Percentiles rank a stretch among this genome's conserved stretches.
Evolutionary conservation across 2,329 filamentous ascomycete genomes (phyloP).

Genomic region (Aspergillus tamarii): DNA sequence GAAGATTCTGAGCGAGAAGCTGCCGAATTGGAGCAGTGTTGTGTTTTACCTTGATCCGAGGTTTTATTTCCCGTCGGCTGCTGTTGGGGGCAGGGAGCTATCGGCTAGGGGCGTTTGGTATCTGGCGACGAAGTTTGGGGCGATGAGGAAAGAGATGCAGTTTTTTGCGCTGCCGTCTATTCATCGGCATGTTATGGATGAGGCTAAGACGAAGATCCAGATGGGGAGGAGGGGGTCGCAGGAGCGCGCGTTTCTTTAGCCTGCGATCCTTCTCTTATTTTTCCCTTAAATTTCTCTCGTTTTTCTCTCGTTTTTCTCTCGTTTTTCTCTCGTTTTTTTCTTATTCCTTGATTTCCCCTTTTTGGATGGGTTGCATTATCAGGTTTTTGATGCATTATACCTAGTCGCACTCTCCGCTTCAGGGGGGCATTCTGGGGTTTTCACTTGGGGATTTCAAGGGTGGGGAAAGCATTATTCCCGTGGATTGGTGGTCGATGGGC

Average conservation of each 20-base stretch:
- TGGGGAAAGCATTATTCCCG: background rate
- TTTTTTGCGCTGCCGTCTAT: slow-evolving; percentile 36
- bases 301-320: no score
- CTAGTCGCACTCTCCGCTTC: background rate
- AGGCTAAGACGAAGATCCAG: slow-evolving; percentile 16
- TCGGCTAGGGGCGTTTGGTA: slow-evolving; percentile 35
- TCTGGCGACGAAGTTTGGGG: slow-evolving; percentile 34
- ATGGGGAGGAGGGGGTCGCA: slow-evolving; percentile 12
- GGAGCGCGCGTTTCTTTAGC: slow-evolving; percentile 12
- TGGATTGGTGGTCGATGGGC: slow-evolving; percentile 10
- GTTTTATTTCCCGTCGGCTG: slow-evolving; percentile 35
- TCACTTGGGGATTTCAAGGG: background rate
- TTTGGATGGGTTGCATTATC: background rate
- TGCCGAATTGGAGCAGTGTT: slow-evolving; percentile 31
- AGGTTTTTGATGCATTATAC: background rate
- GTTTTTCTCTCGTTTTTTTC: no score
- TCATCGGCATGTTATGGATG: slow-evolving; percentile 30
- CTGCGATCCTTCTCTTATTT: slow-evolving; percentile 1
- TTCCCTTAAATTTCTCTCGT: no score
- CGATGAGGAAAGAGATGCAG: slow-evolving; percentile 30
- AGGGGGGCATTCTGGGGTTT: background rate
- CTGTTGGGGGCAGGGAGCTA: slow-evolving; percentile 32
- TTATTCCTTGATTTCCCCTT: background rate
- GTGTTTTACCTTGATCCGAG: slow-evolving; percentile 39
- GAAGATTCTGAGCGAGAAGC: slow-evolving; percentile 26